Evolutionary conservation across 441 rosid genomes (phyloP), one percentile per base, ranked within the genome.

Genomic region (Populus hybrid): DNA sequence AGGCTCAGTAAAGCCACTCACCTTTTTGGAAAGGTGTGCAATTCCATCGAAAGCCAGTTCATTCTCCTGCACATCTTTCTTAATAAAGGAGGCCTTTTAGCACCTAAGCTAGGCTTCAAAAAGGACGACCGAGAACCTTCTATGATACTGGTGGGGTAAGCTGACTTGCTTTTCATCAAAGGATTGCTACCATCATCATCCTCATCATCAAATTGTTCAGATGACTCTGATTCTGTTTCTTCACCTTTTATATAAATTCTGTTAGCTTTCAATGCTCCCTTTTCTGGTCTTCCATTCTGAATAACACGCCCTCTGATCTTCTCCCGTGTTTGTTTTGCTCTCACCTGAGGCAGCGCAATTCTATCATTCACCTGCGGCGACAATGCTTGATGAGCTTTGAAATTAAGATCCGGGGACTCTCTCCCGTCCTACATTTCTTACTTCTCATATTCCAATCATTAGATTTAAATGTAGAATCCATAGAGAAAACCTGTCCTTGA

Each of bases 171-270:
- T 79, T 90, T 83, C 79, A 81, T 74, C 71, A 87, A 78, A 82
- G 83, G 89, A 82, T 83, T 85, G 86, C 80, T 64, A 75, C 84
- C 96, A 73, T 88, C 65, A 24, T 61, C 65, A 23, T 61, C 97
- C 73, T 88, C 84, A 20, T 84, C 82, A 14, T 69, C 90, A 21
- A 83, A 86, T 63, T 86, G 90, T 67, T 90, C 93, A 8, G 96
- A 90, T 38, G 99, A 90, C 73, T 91, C 98, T 0, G 99, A 91
- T 80, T 96, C 98, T 38, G 98, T 94, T 81, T 92, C 98, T 82
- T 96, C 96, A 77, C 83, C 85, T 85, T 79, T 84, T 65, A 40
- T 63, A 74, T 78, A 71, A 81, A 79, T 75, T 82, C 86, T 88
- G 64, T 80, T 86, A 72, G 87, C 91, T 86, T 86, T 93, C 65